Evolutionary conservation across 768 basidiomycete species (phyloP), one percentile per base, ranked within the genome.

Genomic region (Tremella yokohamensis): DNA sequence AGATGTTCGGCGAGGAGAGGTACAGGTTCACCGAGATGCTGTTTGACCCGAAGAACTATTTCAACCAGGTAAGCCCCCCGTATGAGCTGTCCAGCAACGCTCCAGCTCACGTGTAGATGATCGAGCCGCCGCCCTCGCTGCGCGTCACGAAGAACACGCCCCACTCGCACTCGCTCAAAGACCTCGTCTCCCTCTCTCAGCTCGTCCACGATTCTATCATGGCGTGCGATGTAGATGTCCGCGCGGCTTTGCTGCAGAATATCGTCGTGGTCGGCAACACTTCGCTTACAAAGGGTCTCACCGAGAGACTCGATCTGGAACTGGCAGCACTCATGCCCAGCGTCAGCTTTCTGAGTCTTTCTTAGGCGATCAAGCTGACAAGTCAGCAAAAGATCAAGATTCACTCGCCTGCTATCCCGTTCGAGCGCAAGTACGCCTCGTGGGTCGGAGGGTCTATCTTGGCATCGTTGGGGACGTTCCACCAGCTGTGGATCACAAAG

Each of bases 401-500:
- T 40, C 89, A 94, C 68, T 87, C 92, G 0, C 87, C 96, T 2
- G 91, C 92, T 11, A 91, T 91, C 69, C 84, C 89, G 0, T 82
- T 86, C 50, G 96, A 98, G 75, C 83, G 94, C 47, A 84, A 87
- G 56, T 96, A 90, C 74, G 88, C 91, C 13, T 86, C 88, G 18
- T 99, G 96, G 96, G 79, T 99, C 7, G 96, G 96, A 11, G 96
- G 94, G 25, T 91, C 89, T 64, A 94, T 98, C 68, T 80, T 98
- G 48, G 93, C 88, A 0, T 91, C 89, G 70, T 78, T 98, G 70
- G 96, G 96, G 20, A 97, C 93, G 15, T 99, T 98, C 82, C 96
- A 99, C 74, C 94, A 73, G 57, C 54, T 76, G 4, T 75, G 73
- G 73, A 67, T 75, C 47, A 69, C 66, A 3, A 73, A 73, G 56